Base-by-base conservation (phyloP, 179 eudicot species). In the Dionaea muscipula region DNA sequence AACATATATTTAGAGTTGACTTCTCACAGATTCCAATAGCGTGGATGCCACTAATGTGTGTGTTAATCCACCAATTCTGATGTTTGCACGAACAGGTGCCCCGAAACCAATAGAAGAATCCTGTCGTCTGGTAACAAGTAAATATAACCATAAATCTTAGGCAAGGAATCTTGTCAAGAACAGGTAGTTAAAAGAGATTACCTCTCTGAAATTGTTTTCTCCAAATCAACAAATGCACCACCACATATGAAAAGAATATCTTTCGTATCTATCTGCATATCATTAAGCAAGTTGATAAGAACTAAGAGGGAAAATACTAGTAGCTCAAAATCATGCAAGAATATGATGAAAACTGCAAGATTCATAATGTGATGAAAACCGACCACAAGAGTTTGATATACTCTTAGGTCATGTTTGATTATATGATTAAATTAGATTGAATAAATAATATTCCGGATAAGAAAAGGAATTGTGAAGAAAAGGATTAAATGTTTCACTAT, bases 21-120 rank as follows among this genome's bases (percentile, higher is more conserved):
- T n/a, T 7, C 78, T 69, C 61, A 78, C 83, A 55, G 70, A 59
- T 72, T 78, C 78, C 63, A 78, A 39, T 26, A 78, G 51, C 1
- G 84, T 72, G 33, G 84, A 78, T 23, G 81, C 43, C 27, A 71
- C 71, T 19, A 56, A 69, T 51, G 76, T 67, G 60, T 62, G 60
- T 61, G 68, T 72, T 51, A 51, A 26, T 23, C 71, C 68, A 44
- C 66, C 65, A 27, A 55, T 55, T 67, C 81, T 75, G 78, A 78
- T 72, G 55, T 78, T 78, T 53, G 76, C 57, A 31, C 84, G 78
- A 44, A 78, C 84, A 22, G 84, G 78, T 20, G 78, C 84, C 31
- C 84, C 73, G 61, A 78, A 75, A 47, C 84, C 84, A 55, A 79
- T 79, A 15, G 81, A 79, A 63, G 84, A 68, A 70, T 79, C 81